phyloP scores from a whole-genome alignment of 495 filamentous ascomycete species.

The Acidiella bohemica region DNA sequence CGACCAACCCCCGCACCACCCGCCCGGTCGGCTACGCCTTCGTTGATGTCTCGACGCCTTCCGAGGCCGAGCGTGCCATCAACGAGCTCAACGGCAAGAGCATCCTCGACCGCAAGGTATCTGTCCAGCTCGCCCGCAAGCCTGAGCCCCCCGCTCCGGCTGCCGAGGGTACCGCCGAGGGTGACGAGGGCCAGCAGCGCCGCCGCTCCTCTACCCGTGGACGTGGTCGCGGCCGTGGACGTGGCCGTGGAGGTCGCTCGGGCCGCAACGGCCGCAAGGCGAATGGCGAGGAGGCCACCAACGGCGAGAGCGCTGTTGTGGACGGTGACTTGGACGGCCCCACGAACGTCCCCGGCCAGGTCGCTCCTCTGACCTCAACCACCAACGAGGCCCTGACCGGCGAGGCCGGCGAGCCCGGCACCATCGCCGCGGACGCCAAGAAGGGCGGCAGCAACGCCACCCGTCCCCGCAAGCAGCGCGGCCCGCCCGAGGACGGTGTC shows the following conservation, averaged over 20 bases:
- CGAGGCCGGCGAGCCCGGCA: constrained; percentile 35
- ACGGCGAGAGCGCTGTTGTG: constrained; percentile 20
- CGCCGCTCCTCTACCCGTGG: constrained; percentile 30
- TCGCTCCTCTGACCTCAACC: constrained; percentile 43
- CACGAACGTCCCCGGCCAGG: constrained; percentile 42
- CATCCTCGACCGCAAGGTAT: constrained; percentile 95
- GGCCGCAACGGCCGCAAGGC: constrained; percentile 38
- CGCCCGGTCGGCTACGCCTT: constrained; percentile 98
- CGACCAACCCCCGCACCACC: constrained; percentile 95
- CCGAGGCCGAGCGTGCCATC: constrained; percentile 89
- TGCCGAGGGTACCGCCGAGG: constrained; percentile 36
- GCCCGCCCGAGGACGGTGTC: constrained; percentile 92
- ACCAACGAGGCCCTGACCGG: constrained; percentile 43
- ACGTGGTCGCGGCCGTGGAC: constrained; percentile 55
- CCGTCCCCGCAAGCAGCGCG: constrained; percentile 64
- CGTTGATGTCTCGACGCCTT: constrained; percentile 87
- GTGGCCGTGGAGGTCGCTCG: constrained; percentile 56
- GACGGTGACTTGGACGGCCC: constrained; percentile 32
- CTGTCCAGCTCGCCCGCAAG: constrained; percentile 95
- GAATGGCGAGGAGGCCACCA: constrained; percentile 14
- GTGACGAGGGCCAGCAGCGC: constrained; percentile 49
- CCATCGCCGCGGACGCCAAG: constrained; percentile 26
- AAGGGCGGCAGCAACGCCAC: constrained; percentile 37
- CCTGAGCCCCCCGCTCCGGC: constrained; percentile 71
- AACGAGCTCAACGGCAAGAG: constrained; percentile 88